Base-by-base conservation (phyloP, 352 stramenopile species). In the Phytophthora ohioensis region DNA sequence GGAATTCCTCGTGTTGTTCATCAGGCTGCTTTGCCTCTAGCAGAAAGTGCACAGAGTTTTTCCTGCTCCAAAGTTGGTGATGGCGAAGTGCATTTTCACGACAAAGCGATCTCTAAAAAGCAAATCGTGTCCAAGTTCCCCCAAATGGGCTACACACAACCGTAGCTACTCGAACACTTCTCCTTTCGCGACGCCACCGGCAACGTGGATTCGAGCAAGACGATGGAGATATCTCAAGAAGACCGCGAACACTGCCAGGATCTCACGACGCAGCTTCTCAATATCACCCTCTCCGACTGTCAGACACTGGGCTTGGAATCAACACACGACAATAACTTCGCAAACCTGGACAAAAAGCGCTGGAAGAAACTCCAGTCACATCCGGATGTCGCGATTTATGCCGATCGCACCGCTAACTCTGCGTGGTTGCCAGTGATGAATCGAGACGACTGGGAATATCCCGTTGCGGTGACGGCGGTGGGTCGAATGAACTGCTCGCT, bases 331-430 rank as follows among this genome's bases (percentile, higher is more conserved):
- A 57, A 34, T 9, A 53, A 30, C 12, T 58, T 67, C 34, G 54
- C 58, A 7, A 51, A 64, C 11, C 38, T 77, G 9, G 65, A 77
- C 55, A 64, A 49, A 31, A 69, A 48, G 13, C 70, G 65, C 1
- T 77, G 70, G 70, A 77, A 77, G 55, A 77, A 68, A 31, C 46
- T 77, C 10, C 64, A 74, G 70, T 68, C 70, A 2, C 47, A 74
- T 31, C 12, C 39, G 5, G 41, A 77, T n/a, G 59, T 77, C 53
- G 62, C 70, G 30, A 34, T 77, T 15, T 77, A 74, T 38, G 55
- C 55, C 11, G 70, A 77, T 57, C 70, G 65, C 3, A 70, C 3
- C 8, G 47, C 70, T 3, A 38, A 65, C 6, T 62, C 70, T n/a
- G 64, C 55, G 27, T 77, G 70, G 70, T 36, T 77, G 4, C 58